Evolutionary conservation across 805 yeast species (phyloP), one percentile per base, ranked within the genome.

Genomic region (Starmerella apicola): DNA sequence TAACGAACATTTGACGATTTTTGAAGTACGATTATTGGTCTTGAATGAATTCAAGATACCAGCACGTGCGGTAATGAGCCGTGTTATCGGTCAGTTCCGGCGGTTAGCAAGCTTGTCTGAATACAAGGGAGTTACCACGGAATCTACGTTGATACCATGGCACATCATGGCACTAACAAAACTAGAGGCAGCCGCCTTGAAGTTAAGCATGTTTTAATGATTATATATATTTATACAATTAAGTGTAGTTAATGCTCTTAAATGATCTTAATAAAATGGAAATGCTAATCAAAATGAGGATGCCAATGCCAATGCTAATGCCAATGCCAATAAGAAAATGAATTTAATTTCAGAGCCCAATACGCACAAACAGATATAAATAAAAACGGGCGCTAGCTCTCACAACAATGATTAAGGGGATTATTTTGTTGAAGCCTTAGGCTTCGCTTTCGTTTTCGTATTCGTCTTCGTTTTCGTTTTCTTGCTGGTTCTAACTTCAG

Each of bases 61-160:
- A 17, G 46, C 43, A 18, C 45, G 39, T 38, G 45, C 33, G 37
- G 38, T 53, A 17, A 48, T 62, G 55, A 55, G 52, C 40, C 53
- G 54, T 9, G 42, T 63, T 3, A 36, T 63, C 23, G 51, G 53
- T 10, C 67, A 64, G 44, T 63, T 53, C 46, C 51, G 66, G 5
- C 52, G 57, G 2, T 49, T 63, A 19, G 64, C 64, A 3, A 49
- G 62, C 5, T 43, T 58, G 22, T 58, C 62, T 3, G 59, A 57
- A 25, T 42, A 47, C 30, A 46, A 54, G 1, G 67, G 67, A 2
- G 62, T 63, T 3, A 46, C 52, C 20, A 40, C 51, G 0, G 44
- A 51, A 25, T 46, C 48, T 15, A 52, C 58, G 0, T 46, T 62
- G 3, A 33, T 56, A 19, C 68, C 68, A 2, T 62, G 67, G 67